Conservation (phyloP, 441 rosid genomes). For the Adansonia madagascariensis region DNA sequence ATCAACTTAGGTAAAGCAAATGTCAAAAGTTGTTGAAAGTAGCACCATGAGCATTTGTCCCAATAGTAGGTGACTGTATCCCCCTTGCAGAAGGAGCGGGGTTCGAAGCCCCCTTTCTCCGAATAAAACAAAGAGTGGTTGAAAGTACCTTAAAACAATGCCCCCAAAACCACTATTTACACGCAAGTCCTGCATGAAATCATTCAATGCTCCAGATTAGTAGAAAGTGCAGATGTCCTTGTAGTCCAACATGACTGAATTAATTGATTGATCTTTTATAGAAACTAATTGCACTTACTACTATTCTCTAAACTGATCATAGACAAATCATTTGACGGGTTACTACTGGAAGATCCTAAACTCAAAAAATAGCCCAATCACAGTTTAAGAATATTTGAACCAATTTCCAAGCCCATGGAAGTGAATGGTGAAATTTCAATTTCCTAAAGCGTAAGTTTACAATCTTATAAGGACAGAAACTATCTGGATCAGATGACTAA, state of each 20-base stretch:
- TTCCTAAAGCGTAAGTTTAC: background rate
- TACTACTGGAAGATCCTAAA: background rate
- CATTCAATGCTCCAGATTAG: constrained; percentile 24
- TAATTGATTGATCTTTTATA: background rate
- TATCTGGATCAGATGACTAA: background rate
- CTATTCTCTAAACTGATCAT: background rate
- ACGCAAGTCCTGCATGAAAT: constrained; percentile 75
- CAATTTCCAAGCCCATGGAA: background rate
- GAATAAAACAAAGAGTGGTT: background rate
- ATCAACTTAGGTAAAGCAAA: constrained; percentile 12
- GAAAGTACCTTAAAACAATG: constrained; percentile 75
- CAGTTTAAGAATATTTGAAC: background rate
- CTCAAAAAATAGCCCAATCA: background rate
- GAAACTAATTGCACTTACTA: background rate
- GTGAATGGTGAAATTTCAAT: background rate
- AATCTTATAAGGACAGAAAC: background rate
- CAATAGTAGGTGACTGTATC: background rate
- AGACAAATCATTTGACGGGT: background rate
- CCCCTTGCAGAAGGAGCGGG: background rate
- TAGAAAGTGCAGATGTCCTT: constrained; percentile 7
- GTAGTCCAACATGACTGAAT: background rate
- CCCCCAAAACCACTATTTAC: constrained; percentile 86
- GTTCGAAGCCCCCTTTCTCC: background rate
- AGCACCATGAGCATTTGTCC: constrained; percentile 17
- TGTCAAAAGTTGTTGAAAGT: constrained; percentile 26